A percentile compares a stretch with the other conserved stretches of the same genome.
phyloP scores from a whole-genome alignment of 2,329 filamentous ascomycete species.

The Albifimbria verrucaria region DNA sequence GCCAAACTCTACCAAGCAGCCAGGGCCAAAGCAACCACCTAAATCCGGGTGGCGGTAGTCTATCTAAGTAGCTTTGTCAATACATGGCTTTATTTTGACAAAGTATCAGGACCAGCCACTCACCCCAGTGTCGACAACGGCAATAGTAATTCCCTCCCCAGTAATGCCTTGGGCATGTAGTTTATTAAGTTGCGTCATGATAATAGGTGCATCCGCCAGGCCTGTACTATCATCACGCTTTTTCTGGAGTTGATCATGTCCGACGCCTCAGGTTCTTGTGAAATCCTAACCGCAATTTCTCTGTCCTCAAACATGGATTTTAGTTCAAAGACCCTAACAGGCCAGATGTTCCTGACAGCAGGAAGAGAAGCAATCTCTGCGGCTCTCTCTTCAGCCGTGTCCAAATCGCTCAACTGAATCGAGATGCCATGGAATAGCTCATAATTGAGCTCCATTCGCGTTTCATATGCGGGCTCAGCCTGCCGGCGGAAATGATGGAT shows the following conservation, averaged over 20 bases:
- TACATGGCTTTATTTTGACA: neutral
- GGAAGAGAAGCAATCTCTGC: slow-evolving; percentile 3
- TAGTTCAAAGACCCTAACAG: slow-evolving; percentile 18
- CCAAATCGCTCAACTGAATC: slow-evolving; percentile 17
- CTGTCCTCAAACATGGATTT: neutral
- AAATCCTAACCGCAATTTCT: neutral
- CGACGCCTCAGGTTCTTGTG: neutral
- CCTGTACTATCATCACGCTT: neutral
- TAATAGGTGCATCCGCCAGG: slow-evolving; percentile 27
- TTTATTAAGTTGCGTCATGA: slow-evolving; percentile 50
- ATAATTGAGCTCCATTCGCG: slow-evolving; percentile 10
- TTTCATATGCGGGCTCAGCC: neutral
- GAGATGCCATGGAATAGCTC: slow-evolving; percentile 20
- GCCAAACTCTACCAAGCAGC: slow-evolving; percentile 53
- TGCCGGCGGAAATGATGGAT: slow-evolving; percentile 3
- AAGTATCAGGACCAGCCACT: slow-evolving; percentile 13
- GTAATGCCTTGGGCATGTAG: slow-evolving; percentile 40
- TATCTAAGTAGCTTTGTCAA: slow-evolving; percentile 27
- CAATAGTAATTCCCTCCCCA: slow-evolving; percentile 46
- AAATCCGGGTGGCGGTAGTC: slow-evolving; percentile 60
- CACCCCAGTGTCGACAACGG: slow-evolving; percentile 49
- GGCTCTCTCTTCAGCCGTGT: slow-evolving; percentile 28
- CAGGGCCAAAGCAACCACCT: slow-evolving; percentile 57
- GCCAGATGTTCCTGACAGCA: slow-evolving; percentile 25
- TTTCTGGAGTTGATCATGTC: neutral